These are phyloP conservation scores for Aspergillus sclerotioniger DNA, from an alignment of 495 filamentous ascomycete species.

Conservation along the genomic window DNA sequence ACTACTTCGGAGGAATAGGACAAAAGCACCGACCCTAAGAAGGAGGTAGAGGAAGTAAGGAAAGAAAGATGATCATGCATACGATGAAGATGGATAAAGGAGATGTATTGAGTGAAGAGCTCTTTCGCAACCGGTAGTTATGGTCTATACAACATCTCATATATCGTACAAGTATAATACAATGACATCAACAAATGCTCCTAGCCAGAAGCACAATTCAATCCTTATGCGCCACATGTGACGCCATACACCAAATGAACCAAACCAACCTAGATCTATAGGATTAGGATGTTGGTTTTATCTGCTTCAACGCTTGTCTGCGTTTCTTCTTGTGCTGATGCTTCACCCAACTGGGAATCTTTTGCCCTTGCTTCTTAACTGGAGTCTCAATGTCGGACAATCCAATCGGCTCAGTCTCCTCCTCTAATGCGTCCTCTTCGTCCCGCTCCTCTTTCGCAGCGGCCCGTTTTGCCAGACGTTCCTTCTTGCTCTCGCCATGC, in stretches of 20 bases:
- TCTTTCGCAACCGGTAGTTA: slow-evolving; percentile 10
- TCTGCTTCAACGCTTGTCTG: slow-evolving; percentile 31
- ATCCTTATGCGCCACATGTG: not conserved
- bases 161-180: slow-evolving; percentile 17
- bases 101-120: slow-evolving; percentile 21
- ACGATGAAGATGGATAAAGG: not conserved
- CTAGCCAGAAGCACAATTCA: too few species aligned
- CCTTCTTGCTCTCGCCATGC: slow-evolving; percentile 54
- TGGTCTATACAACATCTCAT: slow-evolving; percentile 16
- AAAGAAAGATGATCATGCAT: not conserved
- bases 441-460: slow-evolving; percentile 30
- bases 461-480: slow-evolving; percentile 39
- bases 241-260: slow-evolving; percentile 10
- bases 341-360: slow-evolving; percentile 49
- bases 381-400: slow-evolving; percentile 17
- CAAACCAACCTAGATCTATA: not conserved
- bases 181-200: too few species aligned
- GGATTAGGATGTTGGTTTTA: slow-evolving; percentile 22
- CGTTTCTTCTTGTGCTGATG: slow-evolving; percentile 43
- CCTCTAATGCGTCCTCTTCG: slow-evolving; percentile 27
- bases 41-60: not conserved
- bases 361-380: slow-evolving; percentile 38
- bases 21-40: not conserved
- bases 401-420: slow-evolving; percentile 33
- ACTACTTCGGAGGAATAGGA: slow-evolving; percentile 3